Evolutionary conservation across 495 filamentous ascomycete genomes (phyloP).

Genomic region (Durotheca rogersii): DNA sequence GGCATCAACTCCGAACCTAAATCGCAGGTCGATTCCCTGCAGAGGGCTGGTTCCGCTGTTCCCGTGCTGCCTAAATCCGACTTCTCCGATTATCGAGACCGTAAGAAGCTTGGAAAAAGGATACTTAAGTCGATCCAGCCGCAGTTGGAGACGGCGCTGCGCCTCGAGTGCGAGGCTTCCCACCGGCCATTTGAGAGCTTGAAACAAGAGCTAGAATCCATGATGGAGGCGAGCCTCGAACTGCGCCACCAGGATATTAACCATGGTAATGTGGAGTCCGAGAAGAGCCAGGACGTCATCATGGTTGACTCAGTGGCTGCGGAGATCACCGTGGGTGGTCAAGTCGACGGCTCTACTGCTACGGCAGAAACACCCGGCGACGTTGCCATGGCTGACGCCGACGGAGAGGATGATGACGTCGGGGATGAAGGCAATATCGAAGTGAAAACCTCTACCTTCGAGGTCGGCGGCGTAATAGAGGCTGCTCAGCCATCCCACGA

Average conservation of each 20-base stretch:
- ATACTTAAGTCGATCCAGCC: slow-evolving; percentile 80
- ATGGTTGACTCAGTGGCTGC: slow-evolving; percentile 49
- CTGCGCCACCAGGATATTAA: slow-evolving; percentile 37
- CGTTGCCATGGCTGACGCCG: slow-evolving; percentile 25
- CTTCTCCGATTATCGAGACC: slow-evolving; percentile 42
- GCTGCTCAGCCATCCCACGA: slow-evolving; percentile 32
- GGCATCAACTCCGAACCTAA: slow-evolving; percentile 57
- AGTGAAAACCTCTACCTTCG: slow-evolving; percentile 42
- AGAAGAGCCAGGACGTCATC: slow-evolving; percentile 43
- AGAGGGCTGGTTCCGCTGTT: slow-evolving; percentile 29
- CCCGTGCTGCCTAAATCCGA: slow-evolving; percentile 37
- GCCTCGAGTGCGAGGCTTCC: slow-evolving; percentile 76
- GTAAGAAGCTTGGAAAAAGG: slow-evolving; percentile 72
- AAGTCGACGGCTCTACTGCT: slow-evolving; percentile 30
- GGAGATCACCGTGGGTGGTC: slow-evolving; percentile 45
- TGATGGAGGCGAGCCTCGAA: slow-evolving; percentile 63
- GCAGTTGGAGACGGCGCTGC: slow-evolving; percentile 70
- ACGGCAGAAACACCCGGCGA: slow-evolving; percentile 26
- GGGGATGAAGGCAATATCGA: slow-evolving; percentile 42
- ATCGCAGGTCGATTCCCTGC: slow-evolving; percentile 23
- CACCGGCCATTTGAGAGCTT: slow-evolving; percentile 67
- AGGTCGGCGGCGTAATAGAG: slow-evolving; percentile 35
- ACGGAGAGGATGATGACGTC: slow-evolving; percentile 24
- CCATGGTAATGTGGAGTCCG: slow-evolving; percentile 31
- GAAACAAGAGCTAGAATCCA: slow-evolving; percentile 68